Base-by-base conservation (phyloP, 345 rosid species). In the Salix suchowensis region DNA sequence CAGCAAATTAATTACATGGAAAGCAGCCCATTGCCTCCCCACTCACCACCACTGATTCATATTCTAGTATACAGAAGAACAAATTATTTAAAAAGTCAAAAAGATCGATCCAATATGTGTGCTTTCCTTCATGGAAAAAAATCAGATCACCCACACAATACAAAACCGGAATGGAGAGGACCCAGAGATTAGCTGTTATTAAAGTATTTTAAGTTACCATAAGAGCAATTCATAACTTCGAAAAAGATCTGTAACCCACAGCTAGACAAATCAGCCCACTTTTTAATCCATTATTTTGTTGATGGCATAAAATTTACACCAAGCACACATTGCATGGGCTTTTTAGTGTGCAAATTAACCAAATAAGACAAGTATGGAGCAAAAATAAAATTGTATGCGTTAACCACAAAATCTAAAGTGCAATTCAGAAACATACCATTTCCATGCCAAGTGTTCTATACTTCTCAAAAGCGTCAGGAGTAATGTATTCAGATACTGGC, bases 401-500 rank as follows among this genome's bases (percentile, higher is more conserved):
- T 66, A 23, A 66, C 48, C 36, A 78, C 37, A 44, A 70, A 24
- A 24, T 40, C 10, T 65, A 46, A 71, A 71, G 36, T 62, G 15
- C 16, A 72, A 58, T 23, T 66, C 30, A n/a, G 68, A 58, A 24
- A 73, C 76, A 44, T 91, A 96, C 99, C 99, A 96, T 96, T 81
- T 94, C 98, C 95, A 87, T 86, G 89, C 97, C 99, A 77, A 92
- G 88, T 64, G 76, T 74, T 73, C 83, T 91, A 77, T 96, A 96
- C 79, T 87, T 91, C 74, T 92, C 95, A 74, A 96, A 96, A 71
- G 99, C 99, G 71, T 91, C 93, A 14, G 99, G 98, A 0, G 98
- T 91, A 70, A 94, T 90, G 80, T 94, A 96, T 79, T 94, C 99
- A 77, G 95, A 90, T 15, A 94, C 98, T 0, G 95, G 97, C 99